Base-by-base conservation (phyloP, 352 stramenopile species). In the Globisporangium barbulae region DNA sequence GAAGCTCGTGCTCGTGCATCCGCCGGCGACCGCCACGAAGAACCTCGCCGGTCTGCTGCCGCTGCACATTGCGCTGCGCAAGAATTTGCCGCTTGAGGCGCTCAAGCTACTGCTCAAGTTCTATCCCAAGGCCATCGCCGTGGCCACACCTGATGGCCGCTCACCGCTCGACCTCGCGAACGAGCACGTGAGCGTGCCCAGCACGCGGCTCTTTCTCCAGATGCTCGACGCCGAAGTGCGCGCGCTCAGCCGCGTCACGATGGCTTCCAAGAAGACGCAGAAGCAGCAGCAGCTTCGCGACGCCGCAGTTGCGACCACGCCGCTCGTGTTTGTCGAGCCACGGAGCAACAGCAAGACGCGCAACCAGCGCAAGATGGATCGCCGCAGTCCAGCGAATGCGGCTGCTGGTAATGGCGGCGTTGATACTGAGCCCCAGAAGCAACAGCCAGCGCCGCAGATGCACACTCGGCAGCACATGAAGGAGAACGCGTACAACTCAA, bases 21-120 rank as follows among this genome's bases (percentile, higher is more conserved):
- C 78, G 12, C 47, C 65, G 8, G 75, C 78, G 3, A 76, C 76
- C 5, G 67, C 70, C 1, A 63, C 69, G 15, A 72, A 70, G 15
- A 93, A 86, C 56, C 71, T 87, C 53, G 79, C 75, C 9, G 84
- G 84, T 0, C 47, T 89, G 39, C 65, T 93, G 54, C 84, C 84
- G 22, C 59, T 93, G 53, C 84, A 93, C 62, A 65, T 93, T 35
- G 84, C 84, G 25, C 63, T 93, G 45, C 69, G 74, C 33, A 90
- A 90, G 63, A 60, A 79, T 25, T 68, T 90, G 33, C 67, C 77
- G 10, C 69, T 90, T 28, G 78, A 88, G 19, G 73, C 72, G 22
- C 78, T 93, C 52, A 81, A 89, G 71, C 73, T 77, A 56, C 70
- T 93, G 45, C 61, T 93, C 49, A 76, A 89, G 62, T 83, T 86